Base-by-base conservation (phyloP, 176 grass and related monocot species). In the Musa schizocarpa region DNA sequence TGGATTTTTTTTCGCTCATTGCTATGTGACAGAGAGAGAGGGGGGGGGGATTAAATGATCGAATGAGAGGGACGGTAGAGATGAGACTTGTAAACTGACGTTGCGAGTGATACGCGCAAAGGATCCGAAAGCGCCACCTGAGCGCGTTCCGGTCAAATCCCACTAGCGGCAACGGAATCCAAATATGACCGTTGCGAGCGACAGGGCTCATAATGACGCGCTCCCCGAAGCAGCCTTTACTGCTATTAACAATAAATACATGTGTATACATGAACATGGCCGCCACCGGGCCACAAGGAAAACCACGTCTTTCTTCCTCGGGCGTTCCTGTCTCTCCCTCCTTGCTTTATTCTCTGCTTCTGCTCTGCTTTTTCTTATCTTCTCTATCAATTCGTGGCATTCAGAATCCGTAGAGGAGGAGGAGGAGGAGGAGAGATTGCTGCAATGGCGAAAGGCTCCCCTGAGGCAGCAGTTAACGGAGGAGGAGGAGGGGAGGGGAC, bases 401-500 rank as follows among this genome's bases (percentile, higher is more conserved):
- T 57, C 55, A 61, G 19, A 61, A 61, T 61, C 57, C 16, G n/a
- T 21, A 11, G 65, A 14, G 12, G 65, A 43, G 50, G 68, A 51
- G 49, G 34, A 43, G 50, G 68, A 51, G 49, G 34, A 2, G 17
- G 48, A 10, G 16, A 20, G 68, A 9, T 71, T n/a, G 13, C 4
- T 51, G 43, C n/a, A 48, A 71, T 71, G 68, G 49, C 48, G 6
- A 51, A 4, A 48, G 16, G 43, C 19, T 52, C 68, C 50, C 43
- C 27, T 43, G 49, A 71, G 50, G 34, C 43, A 71, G 34, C 43
- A 71, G n/a, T 65, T 65, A 20, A 52, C 22, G 52, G 83, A 79
- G 88, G 81, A 79, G 88, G 81, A 25, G 53, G 26, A 16, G 66
- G 16, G 11, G 65, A 56, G 4, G 53, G 9, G 26, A 79, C 58